Conservation (phyloP, 179 eudicot species). For the Gypsophila paniculata region DNA sequence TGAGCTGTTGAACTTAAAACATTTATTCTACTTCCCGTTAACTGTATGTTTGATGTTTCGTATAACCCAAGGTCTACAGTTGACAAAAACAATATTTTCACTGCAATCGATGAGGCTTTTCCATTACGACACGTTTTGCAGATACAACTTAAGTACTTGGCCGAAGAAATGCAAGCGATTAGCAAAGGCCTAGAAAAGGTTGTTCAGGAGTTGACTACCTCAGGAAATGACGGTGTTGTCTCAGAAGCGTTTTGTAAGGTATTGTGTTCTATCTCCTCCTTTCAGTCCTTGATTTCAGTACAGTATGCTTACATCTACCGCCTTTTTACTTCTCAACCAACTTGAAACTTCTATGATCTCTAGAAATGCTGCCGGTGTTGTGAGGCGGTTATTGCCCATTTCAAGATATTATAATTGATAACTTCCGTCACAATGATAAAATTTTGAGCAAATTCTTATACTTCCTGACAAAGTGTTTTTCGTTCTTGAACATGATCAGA, state of each 20-base stretch:
- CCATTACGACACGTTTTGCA: conserved; percentile 18
- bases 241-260: conserved; percentile 40
- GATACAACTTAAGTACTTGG: conserved; percentile 44
- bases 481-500: conserved; percentile 34
- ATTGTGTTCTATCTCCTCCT: neutral
- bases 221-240: conserved; percentile 41
- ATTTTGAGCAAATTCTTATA: neutral
- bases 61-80: no score
- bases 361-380: neutral
- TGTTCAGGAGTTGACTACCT: conserved; percentile 43
- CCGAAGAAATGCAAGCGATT: conserved; percentile 52
- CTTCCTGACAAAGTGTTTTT: conserved; percentile 16
- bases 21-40: no score
- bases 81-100: neutral
- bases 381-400: neutral
- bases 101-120: neutral
- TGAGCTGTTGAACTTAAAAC: no score
- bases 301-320: neutral
- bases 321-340: no score
- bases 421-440: neutral
- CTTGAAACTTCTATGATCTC: no score
- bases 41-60: no score
- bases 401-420: neutral
- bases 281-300: neutral
- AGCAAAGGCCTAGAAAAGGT: conserved; percentile 51